Base-by-base conservation (phyloP, 306 rosid species). In the Cicer pinnatifidum region DNA sequence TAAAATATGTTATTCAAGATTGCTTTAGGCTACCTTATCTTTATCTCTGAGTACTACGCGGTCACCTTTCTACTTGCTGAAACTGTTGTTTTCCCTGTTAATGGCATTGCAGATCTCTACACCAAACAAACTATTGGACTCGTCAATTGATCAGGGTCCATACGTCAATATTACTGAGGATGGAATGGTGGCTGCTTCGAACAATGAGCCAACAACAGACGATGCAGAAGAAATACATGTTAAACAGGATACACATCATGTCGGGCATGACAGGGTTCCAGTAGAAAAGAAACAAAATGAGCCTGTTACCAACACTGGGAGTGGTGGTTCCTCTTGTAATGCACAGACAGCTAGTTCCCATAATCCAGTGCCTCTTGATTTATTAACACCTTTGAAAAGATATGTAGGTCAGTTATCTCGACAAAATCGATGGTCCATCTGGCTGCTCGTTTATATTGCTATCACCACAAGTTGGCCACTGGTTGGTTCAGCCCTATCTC, bases 131-230 rank as follows among this genome's bases (percentile, higher is more conserved):
- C 73, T 82, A 17, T 28, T 67, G 81, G 82, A 76, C 45, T 69
- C 88, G 11, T 67, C 90, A 33, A 88, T 94, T 13, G 96, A 94
- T 81, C 95, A 86, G 63, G 97, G 96, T 19, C 99, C 99, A 19
- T 94, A 85, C 38, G 86, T 94, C 44, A 90, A 88, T 48, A 75
- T 91, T 17, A 59, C 86, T 6, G 91, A 84, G 28, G 90, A 89
- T 78, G 97, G 97, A 75, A 86, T 90, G 99, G 96, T 94, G 47
- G 87, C 90, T 68, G 96, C 97, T 38, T 53, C 80, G 66, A 87
- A 79, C 79, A 80, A 83, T 37, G 90, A 82, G 69, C 88, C 64
- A 81, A 64, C 69, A 52, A 60, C 60, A 13, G 87, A 81, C 43
- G 33, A 46, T 5, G 72, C 44, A 53, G 82, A 86, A 71, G 90